Conservation (phyloP, 495 filamentous ascomycete species). For the Podospora pseudopauciseta region DNA sequence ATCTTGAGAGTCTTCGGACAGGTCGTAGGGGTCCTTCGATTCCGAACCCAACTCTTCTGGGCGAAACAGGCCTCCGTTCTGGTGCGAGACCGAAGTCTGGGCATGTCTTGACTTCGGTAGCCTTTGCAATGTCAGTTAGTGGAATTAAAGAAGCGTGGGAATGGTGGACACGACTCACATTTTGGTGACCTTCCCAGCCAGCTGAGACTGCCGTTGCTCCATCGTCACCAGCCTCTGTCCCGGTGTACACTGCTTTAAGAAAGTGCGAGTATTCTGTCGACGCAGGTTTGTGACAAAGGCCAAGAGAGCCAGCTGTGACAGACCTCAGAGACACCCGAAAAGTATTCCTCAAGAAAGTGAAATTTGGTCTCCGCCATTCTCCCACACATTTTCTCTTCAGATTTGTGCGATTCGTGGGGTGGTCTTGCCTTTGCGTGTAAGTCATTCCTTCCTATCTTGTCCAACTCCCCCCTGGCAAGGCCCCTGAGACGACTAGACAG, state of each 20-base stretch:
- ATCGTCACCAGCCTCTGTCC: background rate
- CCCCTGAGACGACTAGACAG: background rate
- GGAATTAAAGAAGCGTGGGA: background rate
- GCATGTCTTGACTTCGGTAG: background rate
- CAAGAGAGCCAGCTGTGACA: background rate
- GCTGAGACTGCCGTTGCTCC: background rate
- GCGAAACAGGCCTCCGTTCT: background rate
- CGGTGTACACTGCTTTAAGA: background rate
- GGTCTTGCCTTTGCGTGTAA: constrained; percentile 11
- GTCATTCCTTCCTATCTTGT: constrained; percentile 20
- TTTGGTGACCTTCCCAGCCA: background rate
- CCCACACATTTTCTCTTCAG: background rate
- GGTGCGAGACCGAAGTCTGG: background rate
- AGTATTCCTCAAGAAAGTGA: background rate
- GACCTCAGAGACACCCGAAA: background rate
- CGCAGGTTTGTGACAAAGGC: background rate
- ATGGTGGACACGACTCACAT: background rate
- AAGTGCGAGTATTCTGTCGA: too few species aligned
- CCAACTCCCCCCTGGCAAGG: background rate
- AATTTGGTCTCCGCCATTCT: background rate
- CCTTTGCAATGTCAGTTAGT: background rate
- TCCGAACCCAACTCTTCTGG: too few species aligned
- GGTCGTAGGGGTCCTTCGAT: background rate
- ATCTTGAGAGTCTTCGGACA: background rate
- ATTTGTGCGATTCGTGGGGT: background rate